Percentiles rank a stretch among this genome's conserved stretches.
phyloP scores from a whole-genome alignment of 192 early-diverging fungal species.

The Gigaspora rosea region DNA sequence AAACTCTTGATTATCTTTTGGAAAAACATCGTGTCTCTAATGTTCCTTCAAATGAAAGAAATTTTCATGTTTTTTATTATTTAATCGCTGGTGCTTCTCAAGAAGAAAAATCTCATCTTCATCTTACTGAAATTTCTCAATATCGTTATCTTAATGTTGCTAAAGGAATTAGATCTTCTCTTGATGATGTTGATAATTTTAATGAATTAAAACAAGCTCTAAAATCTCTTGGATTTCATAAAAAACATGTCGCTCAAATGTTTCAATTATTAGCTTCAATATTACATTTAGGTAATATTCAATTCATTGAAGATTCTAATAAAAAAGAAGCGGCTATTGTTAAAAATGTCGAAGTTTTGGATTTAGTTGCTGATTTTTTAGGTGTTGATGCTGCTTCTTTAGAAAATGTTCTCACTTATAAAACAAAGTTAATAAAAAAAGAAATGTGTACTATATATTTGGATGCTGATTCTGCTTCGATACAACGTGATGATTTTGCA shows the following conservation, averaged over 20 bases:
- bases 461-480: constrained; percentile 66
- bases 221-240: constrained; percentile 82
- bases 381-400: constrained; percentile 73
- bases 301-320: constrained; percentile 68
- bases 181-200: constrained; percentile 66
- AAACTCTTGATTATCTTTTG: constrained; percentile 84
- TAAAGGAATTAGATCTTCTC: constrained; percentile 57
- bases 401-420: constrained; percentile 76
- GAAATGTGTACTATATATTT: constrained; percentile 83
- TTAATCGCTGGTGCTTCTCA: constrained; percentile 80
- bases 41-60: constrained; percentile 65
- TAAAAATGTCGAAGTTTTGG: constrained; percentile 72
- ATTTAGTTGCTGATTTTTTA: constrained; percentile 79
- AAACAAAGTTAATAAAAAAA: constrained; percentile 80
- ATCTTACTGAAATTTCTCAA: constrained; percentile 65
- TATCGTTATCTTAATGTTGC: constrained; percentile 60
- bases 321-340: constrained; percentile 74
- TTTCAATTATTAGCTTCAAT: constrained; percentile 85
- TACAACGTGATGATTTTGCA: constrained; percentile 73
- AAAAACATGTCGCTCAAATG: constrained; percentile 80
- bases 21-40: constrained; percentile 80
- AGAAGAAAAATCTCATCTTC: constrained; percentile 76
- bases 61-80: constrained; percentile 96
- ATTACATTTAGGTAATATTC: constrained; percentile 85
- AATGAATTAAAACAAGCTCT: constrained; percentile 75